Evolutionary conservation across 176 grass and related monocot genomes (phyloP), one percentile per base, ranked within the genome.

Genomic region (Luzula sylvatica): DNA sequence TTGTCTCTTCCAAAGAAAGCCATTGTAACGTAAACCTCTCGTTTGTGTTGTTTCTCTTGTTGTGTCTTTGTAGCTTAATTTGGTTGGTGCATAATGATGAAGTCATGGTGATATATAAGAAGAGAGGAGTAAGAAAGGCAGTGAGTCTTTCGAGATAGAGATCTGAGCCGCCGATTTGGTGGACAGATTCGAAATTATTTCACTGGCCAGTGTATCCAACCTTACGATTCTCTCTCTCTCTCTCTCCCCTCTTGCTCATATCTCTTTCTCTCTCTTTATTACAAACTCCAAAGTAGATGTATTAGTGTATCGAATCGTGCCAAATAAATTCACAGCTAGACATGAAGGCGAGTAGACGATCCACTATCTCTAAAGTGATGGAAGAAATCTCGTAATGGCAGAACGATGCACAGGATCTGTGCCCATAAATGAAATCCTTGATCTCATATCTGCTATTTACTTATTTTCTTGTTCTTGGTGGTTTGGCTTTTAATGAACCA

Each of bases 231-330:
- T 32, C 52, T 55, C 52, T 55, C 52, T 55, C 51, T 54, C 18
- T 23, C 1, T 23, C n/a, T n/a, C n/a, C n/a, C 30, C 5, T 35
- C 30, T 35, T 35, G 5, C 5, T 35, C 30, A 35, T 35, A 35
- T 4, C 30, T 35, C 30, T 3, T 11, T 54, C 41, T 64, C 15
- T 49, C 46, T 16, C 23, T 64, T n/a, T 27, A 64, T 28, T 64
- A 64, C 59, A 49, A 63, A 64, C 20, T 64, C 59, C 25, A 45
- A 48, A 64, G 59, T 64, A 26, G 59, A 30, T 64, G 42, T 32
- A 11, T 49, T 62, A 35, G 30, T 35, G 22, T 49, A 63, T 63
- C 58, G 28, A 23, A 63, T 47, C 30, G 9, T 35, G 19, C 9
- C 23, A 16, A 30, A 47, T 63, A 46, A 63, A 64, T 61, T 42